Conservation (phyloP, 2,329 filamentous ascomycete genomes). For the Sporothrix humicola region DNA sequence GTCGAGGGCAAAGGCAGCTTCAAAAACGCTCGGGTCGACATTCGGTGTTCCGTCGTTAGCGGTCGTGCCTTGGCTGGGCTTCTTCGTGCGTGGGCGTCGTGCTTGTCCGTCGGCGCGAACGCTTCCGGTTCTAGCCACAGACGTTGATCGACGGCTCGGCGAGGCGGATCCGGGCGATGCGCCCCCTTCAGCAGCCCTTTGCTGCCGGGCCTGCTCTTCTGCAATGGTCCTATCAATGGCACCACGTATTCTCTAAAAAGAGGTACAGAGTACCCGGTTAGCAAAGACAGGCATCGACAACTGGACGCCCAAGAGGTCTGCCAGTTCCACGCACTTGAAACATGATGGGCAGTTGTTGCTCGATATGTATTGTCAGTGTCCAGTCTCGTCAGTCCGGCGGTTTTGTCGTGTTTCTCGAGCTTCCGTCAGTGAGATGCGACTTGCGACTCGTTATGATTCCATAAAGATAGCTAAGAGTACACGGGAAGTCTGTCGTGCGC, state of each 20-base stretch:
- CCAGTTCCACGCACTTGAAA: conserved; percentile 39
- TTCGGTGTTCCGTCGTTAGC: conserved; percentile 51
- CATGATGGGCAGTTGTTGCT: conserved; percentile 36
- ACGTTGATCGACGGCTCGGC: conserved; percentile 46
- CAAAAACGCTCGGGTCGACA: conserved; percentile 86
- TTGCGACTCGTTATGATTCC: conserved; percentile 15
- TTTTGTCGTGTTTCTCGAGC: conserved; percentile 15
- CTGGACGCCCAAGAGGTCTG: background rate
- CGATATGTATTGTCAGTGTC: background rate
- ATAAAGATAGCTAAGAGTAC: background rate
- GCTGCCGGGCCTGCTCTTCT: conserved; percentile 86
- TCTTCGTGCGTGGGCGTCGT: conserved; percentile 51
- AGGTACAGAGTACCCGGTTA: background rate
- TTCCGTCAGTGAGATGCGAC: conserved; percentile 16
- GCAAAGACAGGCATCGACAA: background rate
- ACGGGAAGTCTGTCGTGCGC: background rate
- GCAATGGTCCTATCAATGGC: conserved; percentile 87
- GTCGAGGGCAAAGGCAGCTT: conserved; percentile 83
- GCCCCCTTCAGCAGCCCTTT: conserved; percentile 54
- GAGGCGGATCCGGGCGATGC: conserved; percentile 51
- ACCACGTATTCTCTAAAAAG: conserved; percentile 73
- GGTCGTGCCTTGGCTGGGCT: conserved; percentile 48
- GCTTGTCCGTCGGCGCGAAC: conserved; percentile 45
- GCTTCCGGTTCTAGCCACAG: conserved; percentile 50
- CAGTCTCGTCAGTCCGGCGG: background rate